Percentiles rank a stretch among this genome's conserved stretches.
These are phyloP conservation scores for Abrus pulchellus DNA, from an alignment of 306 rosid genomes.

Conservation along the genomic window DNA sequence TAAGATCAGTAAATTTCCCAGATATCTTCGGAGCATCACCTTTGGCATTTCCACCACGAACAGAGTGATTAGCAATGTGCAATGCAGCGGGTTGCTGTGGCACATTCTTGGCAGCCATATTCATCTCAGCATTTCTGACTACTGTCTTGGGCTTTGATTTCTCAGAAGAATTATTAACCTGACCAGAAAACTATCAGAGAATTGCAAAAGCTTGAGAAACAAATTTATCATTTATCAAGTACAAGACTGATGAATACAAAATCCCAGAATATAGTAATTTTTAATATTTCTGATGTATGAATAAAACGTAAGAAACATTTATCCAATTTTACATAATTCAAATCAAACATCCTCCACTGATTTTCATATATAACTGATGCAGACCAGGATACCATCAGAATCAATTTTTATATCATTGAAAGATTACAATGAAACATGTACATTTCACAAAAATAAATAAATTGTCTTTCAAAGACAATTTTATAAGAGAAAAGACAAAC, in stretches of 20 bases:
- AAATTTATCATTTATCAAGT: constrained; percentile 8
- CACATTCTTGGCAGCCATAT: constrained; percentile 66
- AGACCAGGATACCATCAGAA: background rate
- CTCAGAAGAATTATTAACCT: constrained; percentile 84
- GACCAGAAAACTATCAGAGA: constrained; percentile 37
- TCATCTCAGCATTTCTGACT: constrained; percentile 69
- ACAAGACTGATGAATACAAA: background rate
- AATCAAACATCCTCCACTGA: constrained; percentile 4
- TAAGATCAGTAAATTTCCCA: constrained; percentile 93
- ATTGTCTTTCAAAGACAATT: background rate
- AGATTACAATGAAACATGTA: background rate
- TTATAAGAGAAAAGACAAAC: background rate
- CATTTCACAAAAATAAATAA: background rate
- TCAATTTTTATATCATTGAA: background rate
- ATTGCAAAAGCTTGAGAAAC: constrained; percentile 22
- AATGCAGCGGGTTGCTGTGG: constrained; percentile 67
- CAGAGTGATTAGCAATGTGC: constrained; percentile 68
- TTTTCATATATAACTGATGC: background rate
- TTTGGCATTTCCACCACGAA: constrained; percentile 74
- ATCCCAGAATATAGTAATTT: background rate
- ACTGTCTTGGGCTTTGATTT: constrained; percentile 83
- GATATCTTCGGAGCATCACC: constrained; percentile 81
- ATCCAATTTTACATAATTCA: constrained; percentile 2
- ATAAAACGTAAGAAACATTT: background rate
- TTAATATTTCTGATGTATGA: background rate